Percentiles rank a stretch among this genome's conserved stretches.
Evolutionary conservation across 371 early-diverging fungal species (phyloP).

Genomic region (Lichtheimia corymbifera): DNA sequence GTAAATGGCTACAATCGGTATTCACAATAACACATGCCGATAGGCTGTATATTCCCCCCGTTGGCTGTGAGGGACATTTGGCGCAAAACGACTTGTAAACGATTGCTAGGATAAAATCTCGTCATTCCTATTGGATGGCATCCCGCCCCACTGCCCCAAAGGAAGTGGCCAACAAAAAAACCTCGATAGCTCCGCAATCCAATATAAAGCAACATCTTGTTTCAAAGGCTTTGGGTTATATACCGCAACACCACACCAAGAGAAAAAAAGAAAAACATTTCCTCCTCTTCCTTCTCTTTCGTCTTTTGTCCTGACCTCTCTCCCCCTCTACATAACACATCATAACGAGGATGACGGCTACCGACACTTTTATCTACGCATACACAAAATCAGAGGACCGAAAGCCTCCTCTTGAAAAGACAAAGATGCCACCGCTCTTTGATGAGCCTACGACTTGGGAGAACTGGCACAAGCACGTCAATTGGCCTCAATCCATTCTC

Average conservation of each 20-base stretch:
- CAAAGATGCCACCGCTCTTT: conserved; percentile 52
- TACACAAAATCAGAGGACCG: conserved; percentile 50
- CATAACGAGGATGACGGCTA: conserved; percentile 9
- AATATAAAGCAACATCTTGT: not conserved
- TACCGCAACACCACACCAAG: not conserved
- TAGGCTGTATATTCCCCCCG: not conserved
- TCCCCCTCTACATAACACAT: too few relatives aligned
- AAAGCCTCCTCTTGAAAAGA: conserved; percentile 45
- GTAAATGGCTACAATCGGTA: too few relatives aligned
- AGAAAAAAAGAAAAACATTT: not conserved
- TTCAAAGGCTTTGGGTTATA: conserved; percentile 1
- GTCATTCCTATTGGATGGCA: conserved; percentile 8
- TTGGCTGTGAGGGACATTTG: not conserved
- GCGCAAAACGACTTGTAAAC: too few relatives aligned
- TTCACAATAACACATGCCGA: too few relatives aligned
- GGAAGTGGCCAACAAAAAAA: conserved; percentile 9
- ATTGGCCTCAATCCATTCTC: conserved; percentile 81
- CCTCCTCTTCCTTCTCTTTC: conserved; percentile 2
- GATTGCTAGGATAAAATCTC: not conserved
- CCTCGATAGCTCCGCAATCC: not conserved
- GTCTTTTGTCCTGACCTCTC: not conserved
- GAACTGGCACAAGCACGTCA: conserved; percentile 64
- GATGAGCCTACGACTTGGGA: conserved; percentile 50
- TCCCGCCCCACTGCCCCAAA: conserved; percentile 17
- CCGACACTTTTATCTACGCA: conserved; percentile 24